Conservation (phyloP, 108 stramenopile species). For the Nitzschia putrida region DNA sequence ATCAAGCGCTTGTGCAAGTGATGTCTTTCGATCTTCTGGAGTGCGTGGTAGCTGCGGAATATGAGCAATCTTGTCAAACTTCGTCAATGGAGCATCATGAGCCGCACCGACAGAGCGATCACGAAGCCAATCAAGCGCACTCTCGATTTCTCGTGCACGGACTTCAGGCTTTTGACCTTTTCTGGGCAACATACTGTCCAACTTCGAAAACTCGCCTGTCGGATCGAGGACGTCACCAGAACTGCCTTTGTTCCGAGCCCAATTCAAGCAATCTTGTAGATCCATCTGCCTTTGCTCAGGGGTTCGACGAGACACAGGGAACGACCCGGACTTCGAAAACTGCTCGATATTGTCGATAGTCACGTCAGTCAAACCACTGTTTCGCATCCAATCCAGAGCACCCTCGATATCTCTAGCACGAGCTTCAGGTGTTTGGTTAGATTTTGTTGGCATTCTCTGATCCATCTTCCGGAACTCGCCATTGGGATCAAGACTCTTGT, state of each 20-base stretch:
- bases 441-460: constrained; percentile 11
- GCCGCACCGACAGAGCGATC: constrained; percentile 10
- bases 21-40: constrained; percentile 29
- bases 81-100: constrained; percentile 13
- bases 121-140: constrained; percentile 31
- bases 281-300: constrained; percentile 36
- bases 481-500: constrained; percentile 4
- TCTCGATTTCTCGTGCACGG: constrained; percentile 24
- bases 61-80: constrained; percentile 28
- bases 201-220: constrained; percentile 16
- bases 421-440: constrained; percentile 17
- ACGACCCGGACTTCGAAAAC: constrained; percentile 5
- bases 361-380: constrained; percentile 5
- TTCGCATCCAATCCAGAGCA: constrained; percentile 37
- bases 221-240: constrained; percentile 22
- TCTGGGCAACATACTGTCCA: constrained; percentile 21
- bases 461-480: constrained; percentile 23
- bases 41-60: constrained; percentile 16
- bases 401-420: constrained; percentile 28
- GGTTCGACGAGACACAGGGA: constrained; percentile 7
- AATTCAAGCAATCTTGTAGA: constrained; percentile 16
- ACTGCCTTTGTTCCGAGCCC: constrained; percentile 16
- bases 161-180: constrained; percentile 16
- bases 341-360: not conserved
- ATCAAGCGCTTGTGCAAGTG: constrained; percentile 19